phyloP scores from a whole-genome alignment of 108 stramenopile species.

The Pseudonitzschia delicatissima region DNA sequence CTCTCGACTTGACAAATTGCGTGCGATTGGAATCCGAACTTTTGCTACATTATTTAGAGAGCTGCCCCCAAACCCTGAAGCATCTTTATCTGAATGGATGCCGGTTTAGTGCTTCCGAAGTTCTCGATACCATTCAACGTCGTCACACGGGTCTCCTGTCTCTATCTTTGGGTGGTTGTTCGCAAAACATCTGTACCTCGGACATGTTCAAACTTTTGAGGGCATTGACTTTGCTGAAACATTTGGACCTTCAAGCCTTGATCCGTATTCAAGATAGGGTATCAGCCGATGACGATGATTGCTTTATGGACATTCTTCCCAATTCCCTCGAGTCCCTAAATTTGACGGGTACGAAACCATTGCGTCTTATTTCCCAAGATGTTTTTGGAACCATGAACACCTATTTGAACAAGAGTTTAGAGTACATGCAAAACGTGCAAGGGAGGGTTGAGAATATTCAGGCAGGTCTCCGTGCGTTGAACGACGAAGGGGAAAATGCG shows the following conservation, averaged over 20 bases:
- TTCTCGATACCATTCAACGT: constrained; percentile 8
- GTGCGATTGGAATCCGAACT: constrained; percentile 1
- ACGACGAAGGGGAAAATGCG: not conserved
- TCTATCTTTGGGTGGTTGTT: constrained; percentile 28
- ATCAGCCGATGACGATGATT: not conserved
- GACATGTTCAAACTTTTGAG: constrained; percentile 7
- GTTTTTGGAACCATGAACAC: not conserved
- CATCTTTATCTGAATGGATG: constrained; percentile 23
- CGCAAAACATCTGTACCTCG: constrained; percentile 14
- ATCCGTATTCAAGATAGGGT: constrained; percentile 1
- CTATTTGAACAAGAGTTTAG: not conserved
- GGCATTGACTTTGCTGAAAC: constrained; percentile 6
- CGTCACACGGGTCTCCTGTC: not conserved
- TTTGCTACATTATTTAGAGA: not conserved
- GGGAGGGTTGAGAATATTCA: constrained; percentile 3
- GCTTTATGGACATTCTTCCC: constrained; percentile 14
- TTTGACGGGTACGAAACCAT: constrained; percentile 11
- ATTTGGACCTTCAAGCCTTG: constrained; percentile 25
- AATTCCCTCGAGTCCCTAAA: constrained; percentile 14
- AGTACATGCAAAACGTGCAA: constrained; percentile 4
- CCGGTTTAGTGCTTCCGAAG: not conserved
- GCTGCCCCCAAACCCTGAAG: not conserved
- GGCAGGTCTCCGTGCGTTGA: not conserved
- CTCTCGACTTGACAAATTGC: constrained; percentile 18
- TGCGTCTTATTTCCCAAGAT: constrained; percentile 9